phyloP scores from a whole-genome alignment of 192 early-diverging fungal species.

The Nowakowskiella sp. region DNA sequence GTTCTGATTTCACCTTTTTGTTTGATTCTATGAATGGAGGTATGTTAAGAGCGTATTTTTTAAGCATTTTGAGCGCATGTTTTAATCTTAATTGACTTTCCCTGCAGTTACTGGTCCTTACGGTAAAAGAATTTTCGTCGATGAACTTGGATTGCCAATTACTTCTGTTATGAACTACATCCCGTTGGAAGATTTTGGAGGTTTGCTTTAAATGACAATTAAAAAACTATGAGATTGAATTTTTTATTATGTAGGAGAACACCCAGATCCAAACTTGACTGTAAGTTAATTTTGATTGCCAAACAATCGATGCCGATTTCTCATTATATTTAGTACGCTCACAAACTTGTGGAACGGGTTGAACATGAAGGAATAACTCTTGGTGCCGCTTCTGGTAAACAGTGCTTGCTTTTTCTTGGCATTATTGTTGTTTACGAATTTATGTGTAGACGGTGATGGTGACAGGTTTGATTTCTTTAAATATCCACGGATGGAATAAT shows the following conservation, averaged over 20 bases:
- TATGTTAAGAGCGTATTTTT: constrained; percentile 18
- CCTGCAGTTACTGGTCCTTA: constrained; percentile 88
- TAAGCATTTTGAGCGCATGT: neutral
- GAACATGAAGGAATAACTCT: constrained; percentile 70
- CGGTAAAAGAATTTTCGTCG: constrained; percentile 70
- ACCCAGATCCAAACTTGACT: constrained; percentile 97
- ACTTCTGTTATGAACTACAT: constrained; percentile 72
- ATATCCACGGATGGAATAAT: neutral
- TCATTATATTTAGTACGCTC: constrained; percentile 57
- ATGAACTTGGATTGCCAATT: constrained; percentile 79
- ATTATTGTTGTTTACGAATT: neutral
- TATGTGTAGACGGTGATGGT: constrained; percentile 79
- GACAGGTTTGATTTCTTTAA: constrained; percentile 43
- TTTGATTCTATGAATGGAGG: constrained; percentile 93
- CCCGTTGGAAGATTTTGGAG: constrained; percentile 86
- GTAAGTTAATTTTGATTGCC: constrained; percentile 1
- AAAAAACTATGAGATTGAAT: neutral
- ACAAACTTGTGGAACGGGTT: constrained; percentile 85
- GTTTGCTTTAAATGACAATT: neutral
- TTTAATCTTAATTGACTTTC: constrained; percentile 9
- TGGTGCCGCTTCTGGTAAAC: constrained; percentile 74
- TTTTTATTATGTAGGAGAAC: constrained; percentile 37
- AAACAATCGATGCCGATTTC: neutral
- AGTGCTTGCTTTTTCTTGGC: neutral
- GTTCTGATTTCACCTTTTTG: constrained; percentile 72